Conservation (phyloP, 352 stramenopile genomes). For the Globisporangium spinosum region DNA sequence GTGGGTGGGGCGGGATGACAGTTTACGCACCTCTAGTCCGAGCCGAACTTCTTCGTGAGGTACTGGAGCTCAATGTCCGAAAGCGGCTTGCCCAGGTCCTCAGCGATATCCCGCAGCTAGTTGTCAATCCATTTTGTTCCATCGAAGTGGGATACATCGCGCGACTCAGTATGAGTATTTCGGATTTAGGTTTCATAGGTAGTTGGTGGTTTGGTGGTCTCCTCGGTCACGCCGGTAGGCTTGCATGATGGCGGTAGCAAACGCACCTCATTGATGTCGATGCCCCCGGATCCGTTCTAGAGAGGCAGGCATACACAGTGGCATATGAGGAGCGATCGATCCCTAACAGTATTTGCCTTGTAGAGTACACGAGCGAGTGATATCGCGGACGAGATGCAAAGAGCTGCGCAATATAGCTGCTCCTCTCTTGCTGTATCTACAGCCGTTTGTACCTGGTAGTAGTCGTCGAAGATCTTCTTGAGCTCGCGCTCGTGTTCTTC, state of each 20-base stretch:
- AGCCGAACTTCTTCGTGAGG: constrained; percentile 69
- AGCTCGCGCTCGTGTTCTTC: constrained; percentile 67
- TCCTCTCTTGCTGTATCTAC: not conserved
- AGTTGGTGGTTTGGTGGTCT: not conserved
- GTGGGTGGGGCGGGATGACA: not conserved
- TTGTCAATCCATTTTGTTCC: not conserved
- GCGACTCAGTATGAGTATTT: not conserved
- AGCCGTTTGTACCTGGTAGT: constrained; percentile 42
- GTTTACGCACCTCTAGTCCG: constrained; percentile 45
- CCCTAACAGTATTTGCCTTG: not conserved
- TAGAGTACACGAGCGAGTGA: not conserved
- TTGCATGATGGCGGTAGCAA: not conserved
- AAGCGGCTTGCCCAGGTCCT: constrained; percentile 72
- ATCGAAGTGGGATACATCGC: not conserved
- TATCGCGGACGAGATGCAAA: not conserved
- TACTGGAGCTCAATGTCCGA: constrained; percentile 70
- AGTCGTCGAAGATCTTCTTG: constrained; percentile 76
- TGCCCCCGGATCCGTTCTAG: constrained; percentile 64
- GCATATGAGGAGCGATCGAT: not conserved
- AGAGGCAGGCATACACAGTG: not conserved
- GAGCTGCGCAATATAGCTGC: not conserved
- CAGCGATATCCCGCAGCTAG: constrained; percentile 65
- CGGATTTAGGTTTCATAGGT: not conserved
- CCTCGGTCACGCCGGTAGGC: not conserved
- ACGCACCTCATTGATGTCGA: constrained; percentile 62